Evolutionary conservation across 1,284 basidiomycete species (phyloP).

Genomic region (Fomitiporia mediterranea): DNA sequence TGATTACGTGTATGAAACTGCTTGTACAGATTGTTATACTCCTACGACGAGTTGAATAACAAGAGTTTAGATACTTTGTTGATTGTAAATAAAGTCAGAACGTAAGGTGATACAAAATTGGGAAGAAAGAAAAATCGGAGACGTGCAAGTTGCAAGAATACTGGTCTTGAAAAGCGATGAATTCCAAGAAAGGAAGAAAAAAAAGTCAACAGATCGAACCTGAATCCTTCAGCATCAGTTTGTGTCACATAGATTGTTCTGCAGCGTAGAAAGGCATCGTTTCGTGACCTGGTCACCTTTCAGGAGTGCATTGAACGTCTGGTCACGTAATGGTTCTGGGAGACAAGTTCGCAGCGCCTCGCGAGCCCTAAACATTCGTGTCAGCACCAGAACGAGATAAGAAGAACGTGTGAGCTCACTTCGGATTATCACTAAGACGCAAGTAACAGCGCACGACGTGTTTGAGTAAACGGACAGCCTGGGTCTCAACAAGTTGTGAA

Average conservation of each 20-base stretch:
- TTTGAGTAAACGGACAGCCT: constrained; percentile 94
- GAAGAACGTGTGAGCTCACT: constrained; percentile 47
- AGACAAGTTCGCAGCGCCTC: constrained; percentile 95
- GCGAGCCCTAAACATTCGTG: constrained; percentile 62
- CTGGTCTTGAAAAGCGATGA: background rate
- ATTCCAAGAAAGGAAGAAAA: background rate
- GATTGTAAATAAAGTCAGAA: too few species aligned
- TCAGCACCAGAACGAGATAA: constrained; percentile 1
- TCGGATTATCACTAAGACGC: constrained; percentile 91
- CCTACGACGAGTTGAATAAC: too few species aligned
- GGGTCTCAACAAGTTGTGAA: constrained; percentile 91
- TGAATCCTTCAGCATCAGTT: constrained; percentile 2
- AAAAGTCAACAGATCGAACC: too few species aligned
- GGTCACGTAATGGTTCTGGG: constrained; percentile 94
- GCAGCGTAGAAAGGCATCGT: constrained; percentile 90
- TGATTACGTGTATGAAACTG: too few species aligned
- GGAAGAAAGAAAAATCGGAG: too few species aligned
- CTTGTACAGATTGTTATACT: too few species aligned
- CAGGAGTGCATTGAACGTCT: constrained; percentile 87
- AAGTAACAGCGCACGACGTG: constrained; percentile 98
- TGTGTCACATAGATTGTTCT: constrained; percentile 69
- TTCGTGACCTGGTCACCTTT: constrained; percentile 98
- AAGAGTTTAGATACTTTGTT: too few species aligned
- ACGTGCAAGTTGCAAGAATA: constrained; percentile 2
- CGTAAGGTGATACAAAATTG: too few species aligned